Percentiles rank a stretch among this genome's conserved stretches.
Evolutionary conservation across 495 filamentous ascomycete species (phyloP).

Genomic region (Cairneyella variabilis): DNA sequence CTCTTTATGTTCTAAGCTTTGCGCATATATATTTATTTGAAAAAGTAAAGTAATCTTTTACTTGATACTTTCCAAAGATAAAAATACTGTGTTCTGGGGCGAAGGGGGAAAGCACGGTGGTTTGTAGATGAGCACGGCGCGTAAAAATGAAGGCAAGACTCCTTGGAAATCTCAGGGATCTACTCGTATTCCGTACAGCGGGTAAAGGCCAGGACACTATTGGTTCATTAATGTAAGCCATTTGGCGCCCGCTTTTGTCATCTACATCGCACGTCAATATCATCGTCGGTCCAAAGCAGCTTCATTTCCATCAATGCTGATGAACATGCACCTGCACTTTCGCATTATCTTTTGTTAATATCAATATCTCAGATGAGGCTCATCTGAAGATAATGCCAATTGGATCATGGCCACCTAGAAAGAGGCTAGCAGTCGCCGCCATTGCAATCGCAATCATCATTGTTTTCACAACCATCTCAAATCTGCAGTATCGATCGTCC

Average conservation of each 20-base stretch:
- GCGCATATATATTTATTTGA: too few relatives aligned
- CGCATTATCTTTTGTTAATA: background rate
- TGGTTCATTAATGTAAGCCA: background rate
- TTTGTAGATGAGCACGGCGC: conserved; percentile 1
- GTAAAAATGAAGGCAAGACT: background rate
- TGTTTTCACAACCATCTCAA: conserved; percentile 10
- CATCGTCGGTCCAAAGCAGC: too few relatives aligned
- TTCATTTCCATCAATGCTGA: background rate
- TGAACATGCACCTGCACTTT: background rate
- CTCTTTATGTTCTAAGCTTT: too few relatives aligned
- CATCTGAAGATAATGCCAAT: conserved; percentile 9
- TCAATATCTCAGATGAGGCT: background rate
- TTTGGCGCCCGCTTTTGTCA: background rate
- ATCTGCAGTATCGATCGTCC: conserved; percentile 11
- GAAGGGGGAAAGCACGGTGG: too few relatives aligned
- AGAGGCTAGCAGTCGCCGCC: conserved; percentile 8
- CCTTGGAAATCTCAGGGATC: background rate
- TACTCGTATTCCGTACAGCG: background rate
- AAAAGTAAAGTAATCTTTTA: too few relatives aligned
- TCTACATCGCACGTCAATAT: background rate
- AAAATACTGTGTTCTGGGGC: too few relatives aligned
- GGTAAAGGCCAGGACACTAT: conserved; percentile 1
- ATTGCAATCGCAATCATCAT: conserved; percentile 9
- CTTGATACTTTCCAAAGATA: too few relatives aligned
- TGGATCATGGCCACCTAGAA: conserved; percentile 11